A percentile compares a stretch with the other conserved stretches of the same genome.
Evolutionary conservation across 2,329 filamentous ascomycete species (phyloP).

Genomic region (Volutella citrinella): DNA sequence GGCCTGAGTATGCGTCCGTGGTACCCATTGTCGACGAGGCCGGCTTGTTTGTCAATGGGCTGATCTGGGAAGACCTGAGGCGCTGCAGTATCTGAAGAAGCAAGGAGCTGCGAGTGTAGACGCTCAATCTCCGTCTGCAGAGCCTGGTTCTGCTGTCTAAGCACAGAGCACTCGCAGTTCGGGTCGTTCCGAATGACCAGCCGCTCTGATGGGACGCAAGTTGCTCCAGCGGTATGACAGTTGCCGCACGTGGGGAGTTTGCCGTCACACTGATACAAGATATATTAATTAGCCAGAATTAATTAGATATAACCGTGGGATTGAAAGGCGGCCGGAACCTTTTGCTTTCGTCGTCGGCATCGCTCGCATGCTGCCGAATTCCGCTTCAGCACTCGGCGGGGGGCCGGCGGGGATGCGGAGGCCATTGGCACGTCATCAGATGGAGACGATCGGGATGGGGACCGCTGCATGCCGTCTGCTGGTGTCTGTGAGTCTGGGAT

Average conservation of each 20-base stretch:
- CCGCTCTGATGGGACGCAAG: conserved; percentile 20
- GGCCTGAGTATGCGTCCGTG: conserved; percentile 19
- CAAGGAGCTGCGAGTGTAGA: conserved; percentile 12
- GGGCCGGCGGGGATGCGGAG: too few relatives aligned
- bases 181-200: conserved; percentile 16
- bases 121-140: conserved; percentile 13
- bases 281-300: background rate
- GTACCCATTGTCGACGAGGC: conserved; percentile 14
- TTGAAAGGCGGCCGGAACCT: too few relatives aligned
- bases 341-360: conserved; percentile 21
- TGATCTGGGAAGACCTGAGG: background rate
- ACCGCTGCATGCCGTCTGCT: too few relatives aligned
- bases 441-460: too few relatives aligned
- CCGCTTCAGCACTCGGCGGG: conserved; percentile 17
- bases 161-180: conserved; percentile 18
- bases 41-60: conserved; percentile 8
- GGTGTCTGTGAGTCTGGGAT: too few relatives aligned
- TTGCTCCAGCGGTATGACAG: conserved; percentile 12
- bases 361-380: conserved; percentile 19
- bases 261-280: conserved; percentile 19
- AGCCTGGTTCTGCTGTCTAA: conserved; percentile 15
- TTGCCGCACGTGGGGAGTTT: conserved; percentile 18
- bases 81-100: conserved; percentile 4
- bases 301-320: conserved; percentile 1
- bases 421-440: too few relatives aligned